Evolutionary conservation across 1,284 basidiomycete genomes (phyloP), one percentile per base, ranked within the genome.

Genomic region (Golubevia sp.): DNA sequence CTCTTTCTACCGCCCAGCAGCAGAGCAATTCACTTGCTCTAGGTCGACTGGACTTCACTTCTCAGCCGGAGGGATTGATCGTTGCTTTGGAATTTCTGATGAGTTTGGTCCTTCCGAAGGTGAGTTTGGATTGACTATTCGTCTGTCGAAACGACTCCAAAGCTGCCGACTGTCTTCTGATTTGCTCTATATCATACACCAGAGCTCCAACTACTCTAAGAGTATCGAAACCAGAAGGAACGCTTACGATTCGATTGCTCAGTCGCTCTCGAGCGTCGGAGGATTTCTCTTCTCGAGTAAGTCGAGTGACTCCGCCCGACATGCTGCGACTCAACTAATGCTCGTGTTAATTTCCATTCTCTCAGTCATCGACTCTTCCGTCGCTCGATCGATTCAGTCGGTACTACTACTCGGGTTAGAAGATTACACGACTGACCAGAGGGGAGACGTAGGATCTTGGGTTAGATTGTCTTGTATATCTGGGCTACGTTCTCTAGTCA

Each of bases 371-470:
- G n/a, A n/a, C n/a, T n/a, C n/a, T n/a, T n/a, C n/a, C n/a, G n/a
- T 55, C 34, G 52, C 49, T 51, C 44, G 55, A 48, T 48, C 18
- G 61, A 49, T n/a, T 62, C 59, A 30, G 26, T n/a, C 58, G 21
- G 74, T 82, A 0, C 76, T 86, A 34, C 84, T 91, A 21, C 79
- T 76, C 13, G 94, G 93, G 1, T 84, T 99, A 49, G 86, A 89
- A 18, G 96, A 99, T 85, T 98, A 98, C 79, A 91, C 93, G 1
- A 90, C 89, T 30, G 97, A 99, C 79, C 92, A 97, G 83, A 88
- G 97, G 62, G 97, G 97, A 3, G 97, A 99, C 79, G 92, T 99
- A 24, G 97, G 97, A 26, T 97, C 95, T 0, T 98, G 95, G 95
- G 88, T 97, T 27, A 91, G 97, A 56, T 87, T 91, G n/a, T 64